Evolutionary conservation across 2,329 filamentous ascomycete genomes (phyloP).

Genomic region (Neopestalotiopsis sp.): DNA sequence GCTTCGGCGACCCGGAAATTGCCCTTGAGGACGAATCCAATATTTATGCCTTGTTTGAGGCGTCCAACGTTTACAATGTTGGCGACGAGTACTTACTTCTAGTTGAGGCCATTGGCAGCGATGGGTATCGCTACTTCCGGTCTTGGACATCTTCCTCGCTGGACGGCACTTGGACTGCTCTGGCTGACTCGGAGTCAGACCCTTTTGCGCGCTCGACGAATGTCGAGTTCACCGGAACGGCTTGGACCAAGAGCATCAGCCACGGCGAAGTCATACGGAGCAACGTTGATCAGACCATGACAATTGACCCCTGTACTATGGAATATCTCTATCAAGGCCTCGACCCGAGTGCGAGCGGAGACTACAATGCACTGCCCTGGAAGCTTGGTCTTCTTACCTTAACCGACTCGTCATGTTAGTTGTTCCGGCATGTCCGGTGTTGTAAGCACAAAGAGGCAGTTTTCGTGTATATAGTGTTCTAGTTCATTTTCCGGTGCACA

Average conservation of each 20-base stretch:
- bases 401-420: not conserved
- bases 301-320: conserved; percentile 37
- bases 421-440: not conserved
- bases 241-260: conserved; percentile 41
- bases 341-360: conserved; percentile 32
- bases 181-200: conserved; percentile 40
- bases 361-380: conserved; percentile 44
- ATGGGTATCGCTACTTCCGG: conserved; percentile 41
- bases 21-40: conserved; percentile 31
- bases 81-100: conserved; percentile 40
- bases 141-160: conserved; percentile 41
- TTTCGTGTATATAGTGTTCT: not conserved
- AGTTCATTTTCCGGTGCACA: not conserved
- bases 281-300: conserved; percentile 42
- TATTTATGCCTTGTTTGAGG: conserved; percentile 41
- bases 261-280: conserved; percentile 39
- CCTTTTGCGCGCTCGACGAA: conserved; percentile 43
- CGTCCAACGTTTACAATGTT: conserved; percentile 40
- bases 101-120: conserved; percentile 42
- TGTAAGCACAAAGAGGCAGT: not conserved
- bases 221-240: conserved; percentile 37
- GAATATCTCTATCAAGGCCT: conserved; percentile 45
- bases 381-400: conserved; percentile 36
- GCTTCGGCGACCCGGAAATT: conserved; percentile 42
- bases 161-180: conserved; percentile 37